Evolutionary conservation across 805 yeast species (phyloP), one percentile per base, ranked within the genome.

Genomic region (Tetrapisispora taiwanensis): DNA sequence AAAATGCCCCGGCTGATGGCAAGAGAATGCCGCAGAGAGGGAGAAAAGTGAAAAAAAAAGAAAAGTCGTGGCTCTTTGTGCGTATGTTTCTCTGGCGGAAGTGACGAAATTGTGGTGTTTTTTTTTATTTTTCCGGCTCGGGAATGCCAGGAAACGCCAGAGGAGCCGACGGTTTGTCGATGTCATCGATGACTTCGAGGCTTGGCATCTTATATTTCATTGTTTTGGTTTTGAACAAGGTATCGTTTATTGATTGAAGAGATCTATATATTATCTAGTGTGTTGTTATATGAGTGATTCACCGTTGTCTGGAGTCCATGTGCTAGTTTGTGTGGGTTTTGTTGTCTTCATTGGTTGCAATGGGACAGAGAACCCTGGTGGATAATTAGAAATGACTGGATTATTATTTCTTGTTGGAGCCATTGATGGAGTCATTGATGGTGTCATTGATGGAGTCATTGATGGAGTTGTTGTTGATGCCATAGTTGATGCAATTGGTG

Each of bases 311-410:
- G 42, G 30, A 10, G 17, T 20, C 42, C 42, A 39, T 5, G 34
- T 22, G 10, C 14, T 31, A 20, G 9, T 37, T 31, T 36, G 22
- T 33, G 36, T 22, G 26, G 26, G 26, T 10, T 15, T 31, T 10
- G 40, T 47, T 28, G 50, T 52, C 35, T 47, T 63, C 49, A 47
- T 62, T 30, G 61, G 71, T 41, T 55, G 71, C 27, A 68, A 46
- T 7, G 67, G 51, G 28, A 62, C 58, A 1, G 70, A 66, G 43
- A 70, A 69, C 6, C 74, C 73, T 1, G 73, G 74, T 17, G 74
- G 74, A 8, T 66, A 52, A 13, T 39, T 41, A 20, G 27, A 24
- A 28, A 22, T 8, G 8, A 8, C 8, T 22, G n/a, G 4, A 28
- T 28, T 28, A 12, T 14, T 28, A 12, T 5, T 28, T 28, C 30